Conservation (phyloP, 768 basidiomycete genomes). For the Rhizopogon salebrosus region DNA sequence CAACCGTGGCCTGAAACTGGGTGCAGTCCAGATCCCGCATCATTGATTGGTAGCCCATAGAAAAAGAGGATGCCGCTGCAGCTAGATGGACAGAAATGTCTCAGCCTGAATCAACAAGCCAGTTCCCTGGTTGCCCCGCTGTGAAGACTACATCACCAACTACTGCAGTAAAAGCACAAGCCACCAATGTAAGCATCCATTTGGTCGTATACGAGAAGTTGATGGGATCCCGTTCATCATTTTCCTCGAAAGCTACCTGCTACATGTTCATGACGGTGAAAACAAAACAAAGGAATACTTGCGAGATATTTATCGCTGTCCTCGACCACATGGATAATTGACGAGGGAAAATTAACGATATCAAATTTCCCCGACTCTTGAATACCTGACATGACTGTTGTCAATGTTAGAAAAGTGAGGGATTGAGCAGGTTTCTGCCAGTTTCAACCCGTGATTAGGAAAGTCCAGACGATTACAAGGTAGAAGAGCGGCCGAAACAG, state of each 20-base stretch:
- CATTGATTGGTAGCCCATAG: conserved; percentile 51
- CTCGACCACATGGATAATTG: not conserved
- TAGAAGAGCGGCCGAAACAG: not conserved
- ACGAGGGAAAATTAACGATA: not conserved
- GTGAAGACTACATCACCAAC: conserved; percentile 4
- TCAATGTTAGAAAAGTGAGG: not conserved
- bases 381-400: not conserved
- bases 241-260: conserved; percentile 30
- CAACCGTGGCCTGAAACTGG: conserved; percentile 37
- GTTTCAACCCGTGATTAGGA: not conserved
- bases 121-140: not conserved
- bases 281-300: not conserved
- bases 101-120: not conserved
- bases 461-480: not conserved
- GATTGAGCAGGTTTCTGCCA: not conserved
- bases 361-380: not conserved
- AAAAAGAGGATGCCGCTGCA: conserved; percentile 42
- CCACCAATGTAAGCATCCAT: conserved; percentile 26
- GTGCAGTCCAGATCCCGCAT: conserved; percentile 36
- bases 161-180: conserved; percentile 16
- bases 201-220: conserved; percentile 29
- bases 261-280: not conserved
- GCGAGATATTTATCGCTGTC: not conserved
- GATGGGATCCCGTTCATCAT: conserved; percentile 30
- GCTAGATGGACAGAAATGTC: conserved; percentile 26